Evolutionary conservation across 2,329 filamentous ascomycete species (phyloP).

Genomic region (Nigrospora oryzae): DNA sequence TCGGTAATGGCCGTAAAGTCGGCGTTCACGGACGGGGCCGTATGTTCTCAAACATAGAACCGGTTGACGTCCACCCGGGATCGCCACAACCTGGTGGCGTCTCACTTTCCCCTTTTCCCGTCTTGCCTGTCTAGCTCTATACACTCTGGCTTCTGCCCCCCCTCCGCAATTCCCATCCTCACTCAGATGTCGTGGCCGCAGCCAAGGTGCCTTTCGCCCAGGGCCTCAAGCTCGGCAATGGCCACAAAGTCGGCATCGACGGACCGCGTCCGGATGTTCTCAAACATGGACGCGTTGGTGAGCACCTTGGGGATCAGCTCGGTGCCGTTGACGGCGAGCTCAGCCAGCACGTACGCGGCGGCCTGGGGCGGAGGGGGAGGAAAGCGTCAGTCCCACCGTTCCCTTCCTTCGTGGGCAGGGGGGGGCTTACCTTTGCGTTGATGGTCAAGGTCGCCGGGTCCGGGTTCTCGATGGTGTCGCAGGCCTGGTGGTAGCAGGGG

Average conservation of each 20-base stretch:
- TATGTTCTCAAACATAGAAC: slow-evolving; percentile 3
- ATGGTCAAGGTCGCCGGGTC: slow-evolving; percentile 19
- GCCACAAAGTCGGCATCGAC: slow-evolving; percentile 9
- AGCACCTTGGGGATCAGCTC: slow-evolving; percentile 20
- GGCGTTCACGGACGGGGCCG: slow-evolving; percentile 7
- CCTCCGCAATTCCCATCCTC: too few species aligned
- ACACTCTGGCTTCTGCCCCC: too few species aligned
- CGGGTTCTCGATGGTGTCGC: slow-evolving; percentile 22
- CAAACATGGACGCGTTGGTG: slow-evolving; percentile 14
- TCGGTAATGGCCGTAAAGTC: slow-evolving; percentile 17
- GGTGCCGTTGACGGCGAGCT: slow-evolving; percentile 19
- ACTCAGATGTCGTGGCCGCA: slow-evolving; percentile 22
- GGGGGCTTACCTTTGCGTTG: slow-evolving; percentile 17
- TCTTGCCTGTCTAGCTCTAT: too few species aligned
- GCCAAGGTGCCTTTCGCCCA: slow-evolving; percentile 24
- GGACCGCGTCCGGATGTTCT: slow-evolving; percentile 4
- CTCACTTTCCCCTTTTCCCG: too few species aligned
- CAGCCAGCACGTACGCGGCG: slow-evolving; percentile 22
- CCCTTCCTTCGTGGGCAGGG: neutral
- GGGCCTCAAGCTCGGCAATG: slow-evolving; percentile 23
- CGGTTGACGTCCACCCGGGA: too few species aligned
- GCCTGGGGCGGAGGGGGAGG: slow-evolving; percentile 11
- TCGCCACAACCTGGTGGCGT: too few species aligned
- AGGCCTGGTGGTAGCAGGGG: slow-evolving; percentile 25
- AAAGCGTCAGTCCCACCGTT: too few species aligned